Conservation (phyloP, 2,329 filamentous ascomycete species). For the Sporothrix variecibatus region DNA sequence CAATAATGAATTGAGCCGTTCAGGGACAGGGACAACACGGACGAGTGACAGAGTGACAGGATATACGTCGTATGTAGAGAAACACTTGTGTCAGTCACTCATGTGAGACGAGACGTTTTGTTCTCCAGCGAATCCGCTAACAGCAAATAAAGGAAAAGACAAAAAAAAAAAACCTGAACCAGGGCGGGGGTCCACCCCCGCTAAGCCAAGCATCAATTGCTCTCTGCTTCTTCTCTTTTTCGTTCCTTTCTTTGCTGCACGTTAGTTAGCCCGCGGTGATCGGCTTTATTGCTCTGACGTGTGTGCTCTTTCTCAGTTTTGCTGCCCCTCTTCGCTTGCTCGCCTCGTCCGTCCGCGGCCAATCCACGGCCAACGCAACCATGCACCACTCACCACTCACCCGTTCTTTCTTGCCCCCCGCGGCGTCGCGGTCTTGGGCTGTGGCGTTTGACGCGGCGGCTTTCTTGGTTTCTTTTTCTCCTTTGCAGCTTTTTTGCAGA, state of each 20-base stretch:
- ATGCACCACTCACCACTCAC: neutral
- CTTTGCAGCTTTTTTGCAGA: neutral
- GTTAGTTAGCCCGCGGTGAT: neutral
- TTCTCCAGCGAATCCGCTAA: constrained; percentile 20
- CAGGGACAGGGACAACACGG: neutral
- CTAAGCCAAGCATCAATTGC: neutral
- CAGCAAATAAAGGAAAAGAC: neutral
- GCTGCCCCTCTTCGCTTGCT: neutral
- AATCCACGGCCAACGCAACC: neutral
- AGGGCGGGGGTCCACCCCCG: neutral
- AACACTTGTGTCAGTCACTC: neutral
- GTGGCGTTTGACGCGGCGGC: neutral
- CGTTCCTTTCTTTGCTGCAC: neutral
- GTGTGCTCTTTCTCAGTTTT: neutral
- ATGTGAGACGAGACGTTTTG: neutral
- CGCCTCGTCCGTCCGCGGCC: neutral
- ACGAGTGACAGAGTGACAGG: neutral
- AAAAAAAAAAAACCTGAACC: neutral
- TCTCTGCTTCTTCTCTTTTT: neutral
- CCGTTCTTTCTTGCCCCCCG: neutral
- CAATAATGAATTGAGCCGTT: neutral
- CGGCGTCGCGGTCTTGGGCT: neutral
- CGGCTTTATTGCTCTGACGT: neutral
- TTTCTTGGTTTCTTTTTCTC: no score
- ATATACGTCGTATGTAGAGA: neutral